Percentiles rank a stretch among this genome's conserved stretches.
These are phyloP conservation scores for Fusarium udum DNA, from an alignment of 2,329 filamentous ascomycete genomes.

Conservation along the genomic window DNA sequence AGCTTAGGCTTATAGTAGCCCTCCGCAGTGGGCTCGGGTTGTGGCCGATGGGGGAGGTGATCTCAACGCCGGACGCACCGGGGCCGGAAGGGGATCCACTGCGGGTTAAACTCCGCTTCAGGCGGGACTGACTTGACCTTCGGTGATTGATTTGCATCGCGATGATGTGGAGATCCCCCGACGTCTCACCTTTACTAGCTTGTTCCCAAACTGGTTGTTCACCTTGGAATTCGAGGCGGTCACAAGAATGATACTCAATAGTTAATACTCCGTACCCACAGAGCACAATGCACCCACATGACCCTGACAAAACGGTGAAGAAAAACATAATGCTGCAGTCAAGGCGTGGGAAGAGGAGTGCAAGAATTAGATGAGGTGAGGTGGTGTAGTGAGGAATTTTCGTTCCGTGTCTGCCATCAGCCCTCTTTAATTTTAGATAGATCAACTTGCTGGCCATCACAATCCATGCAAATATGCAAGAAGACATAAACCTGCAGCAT, in stretches of 20 bases:
- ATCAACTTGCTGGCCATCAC: neutral
- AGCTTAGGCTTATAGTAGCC: neutral
- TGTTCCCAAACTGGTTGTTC: conserved; percentile 13
- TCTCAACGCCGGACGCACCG: conserved; percentile 33
- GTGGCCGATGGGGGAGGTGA: conserved; percentile 41
- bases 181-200: conserved; percentile 31
- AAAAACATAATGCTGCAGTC: neutral
- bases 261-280: conserved; percentile 11
- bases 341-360: neutral
- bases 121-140: conserved; percentile 29
- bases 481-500: neutral
- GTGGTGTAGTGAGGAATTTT: neutral
- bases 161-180: conserved; percentile 26
- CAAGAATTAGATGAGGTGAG: neutral
- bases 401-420: neutral
- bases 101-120: conserved; percentile 38
- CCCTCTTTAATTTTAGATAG: neutral
- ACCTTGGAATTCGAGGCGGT: conserved; percentile 33
- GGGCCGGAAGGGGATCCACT: conserved; percentile 33
- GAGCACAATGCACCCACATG: conserved; percentile 12
- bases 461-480: conserved; percentile 7
- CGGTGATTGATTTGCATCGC: conserved; percentile 40
- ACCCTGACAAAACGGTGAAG: conserved; percentile 27
- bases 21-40: conserved; percentile 34
- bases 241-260: conserved; percentile 1